Evolutionary conservation across 148 eudicot species (phyloP).

Genomic region (Persicaria maculosa): DNA sequence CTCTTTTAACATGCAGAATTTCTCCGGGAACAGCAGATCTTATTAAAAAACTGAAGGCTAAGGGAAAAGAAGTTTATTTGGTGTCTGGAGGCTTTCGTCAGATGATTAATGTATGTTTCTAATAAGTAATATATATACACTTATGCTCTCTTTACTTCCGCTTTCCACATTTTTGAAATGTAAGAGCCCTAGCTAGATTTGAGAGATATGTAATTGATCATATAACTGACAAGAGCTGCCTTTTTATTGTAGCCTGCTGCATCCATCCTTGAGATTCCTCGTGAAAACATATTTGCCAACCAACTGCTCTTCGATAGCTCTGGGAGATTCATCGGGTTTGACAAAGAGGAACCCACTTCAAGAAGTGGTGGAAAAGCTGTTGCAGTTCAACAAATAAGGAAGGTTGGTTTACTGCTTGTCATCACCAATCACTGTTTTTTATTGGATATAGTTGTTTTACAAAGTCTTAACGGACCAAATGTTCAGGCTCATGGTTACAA

Average conservation of each 20-base stretch:
- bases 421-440: neutral
- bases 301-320: constrained; percentile 58
- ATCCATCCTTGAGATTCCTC: constrained; percentile 71
- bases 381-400: constrained; percentile 78
- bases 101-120: constrained; percentile 73
- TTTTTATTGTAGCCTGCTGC: constrained; percentile 73
- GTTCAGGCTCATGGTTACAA: constrained; percentile 69
- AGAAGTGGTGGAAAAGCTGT: constrained; percentile 92
- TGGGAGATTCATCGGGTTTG: constrained; percentile 79
- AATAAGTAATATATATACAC: neutral
- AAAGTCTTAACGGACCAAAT: neutral
- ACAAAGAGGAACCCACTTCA: constrained; percentile 83
- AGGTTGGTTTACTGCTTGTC: constrained; percentile 38
- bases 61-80: constrained; percentile 49
- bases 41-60: constrained; percentile 70
- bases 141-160: neutral
- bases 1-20: constrained; percentile 40
- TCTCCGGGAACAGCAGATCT: constrained; percentile 86
- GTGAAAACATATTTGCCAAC: constrained; percentile 77
- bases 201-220: neutral
- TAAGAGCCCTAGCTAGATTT: neutral
- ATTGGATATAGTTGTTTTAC: neutral
- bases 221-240: constrained; percentile 9
- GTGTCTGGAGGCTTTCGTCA: constrained; percentile 98
- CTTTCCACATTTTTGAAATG: neutral